phyloP scores from a whole-genome alignment of 1,139 yeast genomes.

The Zygoascus meyerae region DNA sequence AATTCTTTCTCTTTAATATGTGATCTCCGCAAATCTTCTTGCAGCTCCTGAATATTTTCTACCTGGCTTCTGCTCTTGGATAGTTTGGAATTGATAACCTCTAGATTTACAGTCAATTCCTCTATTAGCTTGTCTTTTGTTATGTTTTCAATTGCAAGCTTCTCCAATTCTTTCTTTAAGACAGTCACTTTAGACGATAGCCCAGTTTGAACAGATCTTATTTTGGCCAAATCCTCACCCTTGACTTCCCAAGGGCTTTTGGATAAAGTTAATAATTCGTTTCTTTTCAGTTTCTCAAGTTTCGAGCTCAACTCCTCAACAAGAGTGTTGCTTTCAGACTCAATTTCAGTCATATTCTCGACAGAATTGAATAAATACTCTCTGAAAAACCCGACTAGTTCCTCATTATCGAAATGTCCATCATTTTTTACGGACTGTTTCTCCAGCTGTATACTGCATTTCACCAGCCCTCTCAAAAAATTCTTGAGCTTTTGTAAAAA shows the following conservation, averaged over 20 bases:
- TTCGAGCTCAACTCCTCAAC: background rate
- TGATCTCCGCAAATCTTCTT: conserved; percentile 26
- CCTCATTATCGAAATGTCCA: background rate
- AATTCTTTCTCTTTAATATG: conserved; percentile 26
- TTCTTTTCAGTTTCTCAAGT: conserved; percentile 3
- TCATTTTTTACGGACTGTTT: too few species aligned
- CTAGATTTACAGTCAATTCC: conserved; percentile 43
- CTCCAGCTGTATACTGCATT: background rate
- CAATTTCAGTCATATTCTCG: too few species aligned
- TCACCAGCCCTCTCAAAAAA: conserved; percentile 2
- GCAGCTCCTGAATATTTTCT: conserved; percentile 30
- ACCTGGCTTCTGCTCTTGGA: conserved; percentile 34
- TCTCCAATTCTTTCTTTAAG: conserved; percentile 23
- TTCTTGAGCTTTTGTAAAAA: background rate
- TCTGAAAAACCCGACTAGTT: background rate
- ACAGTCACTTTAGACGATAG: conserved; percentile 22
- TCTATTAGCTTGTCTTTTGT: conserved; percentile 38
- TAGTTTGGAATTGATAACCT: conserved; percentile 41
- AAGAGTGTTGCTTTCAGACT: background rate
- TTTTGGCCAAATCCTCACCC: conserved; percentile 16
- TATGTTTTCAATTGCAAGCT: conserved; percentile 23
- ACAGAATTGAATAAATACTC: too few species aligned
- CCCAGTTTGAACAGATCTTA: conserved; percentile 18
- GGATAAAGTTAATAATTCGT: conserved; percentile 10
- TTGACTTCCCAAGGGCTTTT: conserved; percentile 23